Percentiles rank a stretch among this genome's conserved stretches.
phyloP scores from a whole-genome alignment of 768 basidiomycete species.

The Mycena maculata region DNA sequence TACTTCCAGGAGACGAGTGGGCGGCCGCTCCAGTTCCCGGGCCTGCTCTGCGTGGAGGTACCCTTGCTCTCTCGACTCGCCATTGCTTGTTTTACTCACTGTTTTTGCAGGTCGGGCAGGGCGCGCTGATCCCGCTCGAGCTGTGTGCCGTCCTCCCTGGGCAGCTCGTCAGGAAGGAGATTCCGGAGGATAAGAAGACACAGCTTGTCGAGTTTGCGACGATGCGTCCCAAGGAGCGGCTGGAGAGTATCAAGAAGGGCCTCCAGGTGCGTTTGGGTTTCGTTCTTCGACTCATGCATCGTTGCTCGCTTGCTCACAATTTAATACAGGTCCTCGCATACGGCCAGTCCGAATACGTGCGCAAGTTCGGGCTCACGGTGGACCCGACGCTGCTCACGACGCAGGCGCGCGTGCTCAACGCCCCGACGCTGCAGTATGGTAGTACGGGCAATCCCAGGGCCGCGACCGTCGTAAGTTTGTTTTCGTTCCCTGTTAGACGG shows the following conservation, averaged over 20 bases:
- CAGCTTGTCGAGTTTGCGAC: constrained; percentile 77
- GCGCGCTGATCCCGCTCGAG: constrained; percentile 76
- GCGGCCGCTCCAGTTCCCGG: constrained; percentile 7
- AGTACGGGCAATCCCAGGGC: constrained; percentile 46
- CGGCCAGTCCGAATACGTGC: constrained; percentile 56
- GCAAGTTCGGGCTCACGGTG: constrained; percentile 57
- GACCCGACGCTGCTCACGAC: constrained; percentile 51
- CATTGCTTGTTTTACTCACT: not conserved
- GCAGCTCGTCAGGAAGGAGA: constrained; percentile 79
- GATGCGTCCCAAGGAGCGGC: constrained; percentile 68
- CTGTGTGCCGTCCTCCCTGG: constrained; percentile 70
- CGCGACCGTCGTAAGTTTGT: constrained; percentile 53
- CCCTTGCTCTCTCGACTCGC: constrained; percentile 35
- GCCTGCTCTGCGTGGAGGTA: constrained; percentile 48
- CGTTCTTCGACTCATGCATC: no score
- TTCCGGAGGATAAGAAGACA: constrained; percentile 74
- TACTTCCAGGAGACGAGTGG: constrained; percentile 31
- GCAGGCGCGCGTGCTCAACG: constrained; percentile 57
- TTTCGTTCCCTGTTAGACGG: not conserved
- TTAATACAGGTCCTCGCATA: constrained; percentile 50
- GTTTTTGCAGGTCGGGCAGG: constrained; percentile 61
- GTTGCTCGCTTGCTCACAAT: not conserved
- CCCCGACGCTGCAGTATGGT: constrained; percentile 66
- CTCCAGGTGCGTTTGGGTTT: constrained; percentile 56
- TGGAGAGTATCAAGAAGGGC: constrained; percentile 65